Evolutionary conservation across 805 yeast species (phyloP), one percentile per base, ranked within the genome.

Genomic region (Ogataea pini): DNA sequence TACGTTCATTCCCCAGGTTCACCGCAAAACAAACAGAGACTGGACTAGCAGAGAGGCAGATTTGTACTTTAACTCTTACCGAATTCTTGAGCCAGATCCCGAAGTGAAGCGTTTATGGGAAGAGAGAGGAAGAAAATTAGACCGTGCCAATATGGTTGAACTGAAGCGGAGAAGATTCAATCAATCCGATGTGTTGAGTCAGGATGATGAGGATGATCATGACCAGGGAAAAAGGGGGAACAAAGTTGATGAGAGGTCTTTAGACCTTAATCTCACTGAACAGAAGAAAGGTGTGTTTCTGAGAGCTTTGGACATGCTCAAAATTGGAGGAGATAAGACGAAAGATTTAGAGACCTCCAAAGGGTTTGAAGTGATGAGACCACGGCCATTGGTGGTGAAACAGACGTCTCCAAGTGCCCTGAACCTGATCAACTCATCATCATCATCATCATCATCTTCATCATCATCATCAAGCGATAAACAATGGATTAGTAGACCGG

Each of bases 41-140:
- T 82, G 82, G 61, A 76, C 83, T 0, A 76, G 77, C 1, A 68
- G 88, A 49, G 88, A 83, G 58, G 83, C 80, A 1, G 88, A 83
- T 59, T 55, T 72, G 27, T 79, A 79, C 49, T 76, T 69, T 56
- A 67, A 70, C 36, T 72, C 72, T 40, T 71, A 65, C 52, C 67
- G 75, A 47, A 67, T 67, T 17, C 43, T 58, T 7, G 66, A 66
- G 13, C 76, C 78, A 25, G 83, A 78, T 57, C 77, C 78, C 0
- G 83, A 78, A 52, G 73, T 79, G 41, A 72, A 71, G 53, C 70
- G 69, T 14, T 64, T 79, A 33, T 79, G 84, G 84, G 78, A 73
- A 25, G 68, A 73, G 3, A 69, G 83, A 66, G 69, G 64, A 51
- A 60, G 56, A 25, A 60, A 62, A 39, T 42, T 60, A 14, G 49